Evolutionary conservation across 2,329 filamentous ascomycete genomes (phyloP), one percentile per base, ranked within the genome.

Genomic region (Stagonosporopsis cucurbitacearum): DNA sequence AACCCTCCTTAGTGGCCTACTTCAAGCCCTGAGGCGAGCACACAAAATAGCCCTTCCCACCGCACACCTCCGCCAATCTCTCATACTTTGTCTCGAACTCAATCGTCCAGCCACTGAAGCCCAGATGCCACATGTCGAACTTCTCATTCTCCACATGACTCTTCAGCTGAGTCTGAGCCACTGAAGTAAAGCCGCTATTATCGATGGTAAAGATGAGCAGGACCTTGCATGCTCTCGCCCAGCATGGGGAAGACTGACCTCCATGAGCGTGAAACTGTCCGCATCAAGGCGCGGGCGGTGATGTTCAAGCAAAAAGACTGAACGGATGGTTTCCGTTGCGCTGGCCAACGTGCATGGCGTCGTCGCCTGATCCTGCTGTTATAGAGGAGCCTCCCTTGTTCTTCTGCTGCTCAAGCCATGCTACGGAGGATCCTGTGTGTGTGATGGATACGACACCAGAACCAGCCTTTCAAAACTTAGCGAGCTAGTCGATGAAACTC

Each of bases 261-360:
- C 84, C 84, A 86, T 86, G 1, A 83, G 86, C 4, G 82, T 84
- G 57, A 84, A 81, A 0, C 83, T 85, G 1, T 83, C 83, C 3
- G 84, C 83, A 67, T 86, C 84, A 20, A 86, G 78, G 20, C 81
- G 79, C 15, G 83, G 77, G 17, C 84, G 79, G 2, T 83, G 83
- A 59, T 84, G 77, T 26, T 82, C 75, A 17, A 86, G 75, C 0
- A 80, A 77, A 64, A 86, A 86, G 39, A 80, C 76, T 12, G 80
- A 81, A 19, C 84, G 80, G 2, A 81, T 84, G 49, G 86, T 85
- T 60, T 86, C 84, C 84, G 86, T 86, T 6, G 83, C 84, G 63
- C 85, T 85, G 8, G 84, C 82, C 6, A n/a, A n/a, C n/a, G n/a
- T n/a, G n/a, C n/a, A n/a, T n/a, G n/a, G n/a, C n/a, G n/a, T n/a